A percentile compares a stretch with the other conserved stretches of the same genome.
These are phyloP conservation scores for Alternaria brassicicola DNA, from an alignment of 2,329 filamentous ascomycete genomes.

Conservation along the genomic window DNA sequence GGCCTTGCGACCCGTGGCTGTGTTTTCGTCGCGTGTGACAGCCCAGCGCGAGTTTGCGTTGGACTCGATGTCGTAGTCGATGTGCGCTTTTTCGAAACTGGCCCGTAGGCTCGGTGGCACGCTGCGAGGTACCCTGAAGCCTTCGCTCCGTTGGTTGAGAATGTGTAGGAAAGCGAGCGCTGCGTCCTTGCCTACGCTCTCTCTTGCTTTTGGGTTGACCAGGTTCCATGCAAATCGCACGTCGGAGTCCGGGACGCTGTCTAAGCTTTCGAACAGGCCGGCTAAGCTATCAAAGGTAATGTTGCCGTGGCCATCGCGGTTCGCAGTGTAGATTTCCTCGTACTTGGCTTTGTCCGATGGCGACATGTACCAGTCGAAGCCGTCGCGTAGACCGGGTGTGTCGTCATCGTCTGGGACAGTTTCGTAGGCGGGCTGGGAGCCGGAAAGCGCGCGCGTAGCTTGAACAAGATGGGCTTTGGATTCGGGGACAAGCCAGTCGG, in stretches of 20 bases:
- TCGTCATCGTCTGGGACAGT: constrained; percentile 79
- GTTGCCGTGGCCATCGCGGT: constrained; percentile 84
- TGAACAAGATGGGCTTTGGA: constrained; percentile 60
- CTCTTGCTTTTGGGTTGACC: constrained; percentile 85
- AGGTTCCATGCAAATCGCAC: constrained; percentile 95
- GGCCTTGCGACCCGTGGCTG: constrained; percentile 85
- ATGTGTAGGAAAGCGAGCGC: constrained; percentile 95
- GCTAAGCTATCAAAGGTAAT: constrained; percentile 74
- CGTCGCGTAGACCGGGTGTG: constrained; percentile 84
- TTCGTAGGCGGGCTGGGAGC: constrained; percentile 82
- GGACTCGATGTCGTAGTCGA: constrained; percentile 91
- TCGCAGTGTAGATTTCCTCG: constrained; percentile 95
- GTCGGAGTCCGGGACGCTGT: constrained; percentile 74
- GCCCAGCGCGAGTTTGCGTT: constrained; percentile 80
- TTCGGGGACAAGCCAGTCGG: constrained; percentile 97
- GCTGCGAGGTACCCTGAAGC: constrained; percentile 88
- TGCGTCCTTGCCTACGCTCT: constrained; percentile 91
- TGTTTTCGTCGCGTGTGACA: constrained; percentile 76
- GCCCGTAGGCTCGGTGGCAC: constrained; percentile 90
- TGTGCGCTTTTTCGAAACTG: constrained; percentile 93
- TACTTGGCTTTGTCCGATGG: constrained; percentile 91
- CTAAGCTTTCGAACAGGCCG: constrained; percentile 76
- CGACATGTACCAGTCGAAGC: constrained; percentile 99
- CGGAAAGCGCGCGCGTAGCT: constrained; percentile 63
- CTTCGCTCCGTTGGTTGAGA: constrained; percentile 93